phyloP scores from a whole-genome alignment of 306 rosid genomes.

The Fagus crenata region DNA sequence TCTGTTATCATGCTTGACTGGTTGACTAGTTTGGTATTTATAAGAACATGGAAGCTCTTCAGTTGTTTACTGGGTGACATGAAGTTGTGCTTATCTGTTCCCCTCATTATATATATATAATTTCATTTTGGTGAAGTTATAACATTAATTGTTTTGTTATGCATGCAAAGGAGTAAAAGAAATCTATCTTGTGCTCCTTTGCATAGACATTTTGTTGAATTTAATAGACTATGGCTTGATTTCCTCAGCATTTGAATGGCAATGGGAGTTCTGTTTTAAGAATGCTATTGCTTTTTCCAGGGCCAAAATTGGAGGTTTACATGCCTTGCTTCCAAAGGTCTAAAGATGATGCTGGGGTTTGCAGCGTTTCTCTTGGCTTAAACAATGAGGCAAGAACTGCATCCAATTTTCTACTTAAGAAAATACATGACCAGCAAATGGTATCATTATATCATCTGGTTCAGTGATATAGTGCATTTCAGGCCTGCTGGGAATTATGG shows the following conservation, averaged over 20 bases:
- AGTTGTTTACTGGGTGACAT: background rate
- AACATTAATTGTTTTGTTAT: background rate
- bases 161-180: background rate
- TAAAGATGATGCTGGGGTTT: conserved; percentile 31
- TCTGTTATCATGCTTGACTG: background rate
- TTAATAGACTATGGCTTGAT: conserved; percentile 1
- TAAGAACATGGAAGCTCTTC: background rate
- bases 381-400: conserved; percentile 23
- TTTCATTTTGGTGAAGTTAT: background rate
- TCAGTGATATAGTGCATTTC: conserved; percentile 21
- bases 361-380: conserved; percentile 19
- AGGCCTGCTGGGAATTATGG: conserved; percentile 23
- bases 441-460: conserved; percentile 14
- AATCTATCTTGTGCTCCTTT: background rate
- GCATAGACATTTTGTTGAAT: background rate
- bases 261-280: conserved; percentile 14
- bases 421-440: conserved; percentile 12
- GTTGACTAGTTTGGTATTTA: background rate
- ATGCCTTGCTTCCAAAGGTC: conserved; percentile 38
- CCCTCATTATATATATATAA: background rate
- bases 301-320: conserved; percentile 49
- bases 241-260: conserved; percentile 13
- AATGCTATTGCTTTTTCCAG: conserved; percentile 45
- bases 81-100: background rate
- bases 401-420: conserved; percentile 16